Base-by-base conservation (phyloP, 1,284 basidiomycete species). In the Ceratobasidium sp. region DNA sequence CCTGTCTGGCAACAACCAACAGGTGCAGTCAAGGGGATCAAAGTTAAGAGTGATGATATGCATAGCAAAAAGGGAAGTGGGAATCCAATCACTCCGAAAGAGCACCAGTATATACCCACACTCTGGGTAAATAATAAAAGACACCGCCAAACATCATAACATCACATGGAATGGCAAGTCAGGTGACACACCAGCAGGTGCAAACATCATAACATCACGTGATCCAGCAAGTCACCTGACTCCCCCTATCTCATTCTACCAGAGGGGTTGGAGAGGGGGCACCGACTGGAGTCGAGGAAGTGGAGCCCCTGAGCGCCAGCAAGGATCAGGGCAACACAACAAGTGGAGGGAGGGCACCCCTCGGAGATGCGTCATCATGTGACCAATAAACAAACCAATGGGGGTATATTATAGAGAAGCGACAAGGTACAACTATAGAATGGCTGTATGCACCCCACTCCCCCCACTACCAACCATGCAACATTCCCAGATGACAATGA, bases 261-360 rank as follows among this genome's bases (percentile, higher is more conserved):
- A 8, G 51, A 52, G 51, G 51, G 17, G 51, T 52, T 19, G 22
- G 51, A n/a, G 51, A 52, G 51, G 17, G 19, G 51, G 51, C 51
- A 37, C 37, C 8, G 37, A 56, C 52, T 9, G 19, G 3, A 56
- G 52, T 9, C 11, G 25, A 56, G 52, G n/a, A 56, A 8, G 37
- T 8, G 8, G 52, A 22, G 2, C 4, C 52, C 52, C 52, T 22
- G 52, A 56, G 52, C 52, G 25, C 2, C n/a, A 56, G 52, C 25
- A 9, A 56, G 52, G 52, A 56, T 22, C 13, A 56, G 52, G 52
- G 25, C 19, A 2, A 9, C 25, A n/a, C n/a, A 22, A 56, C 2
- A 9, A 56, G 52, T 25, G 25, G 2, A 56, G 52, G 52, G 25
- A 56, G 52, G 52, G 52, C 52, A 56, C 52, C 52, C 52, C 52